These are phyloP conservation scores for Colletotrichum orbiculare DNA, from an alignment of 2,329 filamentous ascomycete genomes.

Conservation along the genomic window DNA sequence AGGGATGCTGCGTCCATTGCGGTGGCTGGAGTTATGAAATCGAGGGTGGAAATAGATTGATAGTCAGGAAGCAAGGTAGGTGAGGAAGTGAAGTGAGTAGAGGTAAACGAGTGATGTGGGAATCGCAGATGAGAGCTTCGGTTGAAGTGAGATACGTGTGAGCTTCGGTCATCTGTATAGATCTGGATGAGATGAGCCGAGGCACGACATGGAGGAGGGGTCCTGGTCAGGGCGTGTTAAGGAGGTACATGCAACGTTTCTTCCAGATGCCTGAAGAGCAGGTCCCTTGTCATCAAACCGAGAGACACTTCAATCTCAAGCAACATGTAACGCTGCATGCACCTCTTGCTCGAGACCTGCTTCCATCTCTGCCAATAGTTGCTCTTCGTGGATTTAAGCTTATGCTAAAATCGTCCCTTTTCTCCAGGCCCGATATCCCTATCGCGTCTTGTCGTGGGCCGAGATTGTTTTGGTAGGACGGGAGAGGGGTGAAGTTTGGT, in stretches of 20 bases:
- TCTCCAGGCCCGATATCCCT: too few species aligned
- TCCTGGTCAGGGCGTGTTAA: slow-evolving; percentile 13
- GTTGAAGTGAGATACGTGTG: not conserved
- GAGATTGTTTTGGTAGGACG: too few species aligned
- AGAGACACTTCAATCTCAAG: not conserved
- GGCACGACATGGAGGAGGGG: slow-evolving; percentile 23
- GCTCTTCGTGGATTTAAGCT: too few species aligned
- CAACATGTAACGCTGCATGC: slow-evolving; percentile 8
- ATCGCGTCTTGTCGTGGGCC: too few species aligned
- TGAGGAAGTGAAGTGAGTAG: not conserved
- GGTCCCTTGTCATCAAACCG: slow-evolving; percentile 1
- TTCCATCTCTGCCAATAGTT: too few species aligned
- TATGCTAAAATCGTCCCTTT: too few species aligned
- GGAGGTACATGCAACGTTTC: not conserved
- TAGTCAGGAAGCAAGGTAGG: not conserved
- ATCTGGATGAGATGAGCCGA: slow-evolving; percentile 21
- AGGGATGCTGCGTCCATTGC: slow-evolving; percentile 66
- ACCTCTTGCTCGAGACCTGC: too few species aligned
- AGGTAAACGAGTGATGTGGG: not conserved
- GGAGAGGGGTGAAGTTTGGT: too few species aligned
- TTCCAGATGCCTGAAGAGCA: not conserved
- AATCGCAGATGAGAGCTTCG: slow-evolving; percentile 4
- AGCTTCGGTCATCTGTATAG: slow-evolving; percentile 3
- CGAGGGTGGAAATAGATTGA: not conserved
- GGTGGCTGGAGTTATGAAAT: not conserved